A percentile compares a stretch with the other conserved stretches of the same genome.
These are phyloP conservation scores for Rubroshorea leprosula DNA, from an alignment of 345 rosid genomes.

Conservation along the genomic window DNA sequence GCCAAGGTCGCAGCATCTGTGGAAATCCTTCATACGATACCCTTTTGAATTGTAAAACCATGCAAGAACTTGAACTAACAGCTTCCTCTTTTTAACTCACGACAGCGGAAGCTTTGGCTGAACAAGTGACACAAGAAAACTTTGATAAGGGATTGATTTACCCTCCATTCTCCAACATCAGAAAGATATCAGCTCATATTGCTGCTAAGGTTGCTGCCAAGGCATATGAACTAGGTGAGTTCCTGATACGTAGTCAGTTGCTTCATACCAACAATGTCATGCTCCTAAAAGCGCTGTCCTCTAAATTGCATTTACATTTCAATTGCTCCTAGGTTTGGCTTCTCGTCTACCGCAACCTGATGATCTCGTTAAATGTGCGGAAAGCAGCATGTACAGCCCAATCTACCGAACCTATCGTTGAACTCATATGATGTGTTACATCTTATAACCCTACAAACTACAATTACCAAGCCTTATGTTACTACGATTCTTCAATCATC, in stretches of 20 bases:
- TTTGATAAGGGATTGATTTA: slow-evolving; percentile 73
- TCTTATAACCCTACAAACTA: too few relatives aligned
- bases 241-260: too few relatives aligned
- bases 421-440: slow-evolving; percentile 7
- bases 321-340: slow-evolving; percentile 59
- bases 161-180: slow-evolving; percentile 87
- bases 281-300: too few relatives aligned
- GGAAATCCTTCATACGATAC: too few relatives aligned
- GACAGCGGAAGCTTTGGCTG: slow-evolving; percentile 92
- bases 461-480: too few relatives aligned
- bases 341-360: slow-evolving; percentile 82
- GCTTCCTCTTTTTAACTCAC: background rate
- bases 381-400: slow-evolving; percentile 97
- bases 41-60: too few relatives aligned
- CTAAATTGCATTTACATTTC: background rate
- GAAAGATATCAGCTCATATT: slow-evolving; percentile 83
- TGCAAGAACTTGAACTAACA: background rate
- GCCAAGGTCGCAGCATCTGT: too few relatives aligned
- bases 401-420: slow-evolving; percentile 74
- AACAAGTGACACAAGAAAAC: slow-evolving; percentile 62
- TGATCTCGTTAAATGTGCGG: slow-evolving; percentile 71
- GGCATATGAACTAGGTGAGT: slow-evolving; percentile 87
- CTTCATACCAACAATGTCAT: too few relatives aligned
- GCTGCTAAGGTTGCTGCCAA: slow-evolving; percentile 91
- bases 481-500: too few relatives aligned